Conservation (phyloP, 2,329 filamentous ascomycete genomes). For the Mariannaea sp. region DNA sequence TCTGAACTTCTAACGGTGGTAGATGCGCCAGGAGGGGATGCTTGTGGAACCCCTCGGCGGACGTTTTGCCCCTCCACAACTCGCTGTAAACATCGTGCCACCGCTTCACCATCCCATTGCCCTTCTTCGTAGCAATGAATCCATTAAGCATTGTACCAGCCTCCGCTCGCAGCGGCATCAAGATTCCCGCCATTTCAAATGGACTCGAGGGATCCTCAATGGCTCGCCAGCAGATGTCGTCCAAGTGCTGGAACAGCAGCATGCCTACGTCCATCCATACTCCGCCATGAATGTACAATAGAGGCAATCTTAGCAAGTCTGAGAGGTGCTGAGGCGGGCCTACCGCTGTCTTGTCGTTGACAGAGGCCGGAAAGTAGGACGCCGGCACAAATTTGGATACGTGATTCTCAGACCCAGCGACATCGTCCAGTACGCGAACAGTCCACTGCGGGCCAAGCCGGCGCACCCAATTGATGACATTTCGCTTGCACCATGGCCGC, state of each 20-base stretch:
- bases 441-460: constrained; percentile 47
- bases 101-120: no score
- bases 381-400: constrained; percentile 42
- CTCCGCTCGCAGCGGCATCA: constrained; percentile 41
- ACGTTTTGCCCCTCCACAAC: constrained; percentile 43
- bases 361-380: constrained; percentile 35
- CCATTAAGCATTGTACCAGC: constrained; percentile 48
- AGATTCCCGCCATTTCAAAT: constrained; percentile 44
- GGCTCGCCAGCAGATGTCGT: constrained; percentile 49
- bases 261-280: constrained; percentile 49
- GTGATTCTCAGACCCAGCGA: constrained; percentile 45
- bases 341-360: constrained; percentile 43
- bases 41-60: constrained; percentile 41
- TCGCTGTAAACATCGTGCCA: constrained; percentile 48
- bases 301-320: constrained; percentile 49
- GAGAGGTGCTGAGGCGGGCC: constrained; percentile 48
- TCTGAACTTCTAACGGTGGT: no score
- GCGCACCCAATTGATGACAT: constrained; percentile 48
- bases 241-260: constrained; percentile 47
- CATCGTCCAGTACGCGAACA: constrained; percentile 47
- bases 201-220: constrained; percentile 44
- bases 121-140: constrained; percentile 48
- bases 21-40: constrained; percentile 36
- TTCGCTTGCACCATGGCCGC: constrained; percentile 47
- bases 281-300: constrained; percentile 46